A percentile compares a stretch with the other conserved stretches of the same genome.
These are phyloP conservation scores for Saposhnikovia divaricata DNA, from an alignment of 129 eudicot species.

Conservation along the genomic window DNA sequence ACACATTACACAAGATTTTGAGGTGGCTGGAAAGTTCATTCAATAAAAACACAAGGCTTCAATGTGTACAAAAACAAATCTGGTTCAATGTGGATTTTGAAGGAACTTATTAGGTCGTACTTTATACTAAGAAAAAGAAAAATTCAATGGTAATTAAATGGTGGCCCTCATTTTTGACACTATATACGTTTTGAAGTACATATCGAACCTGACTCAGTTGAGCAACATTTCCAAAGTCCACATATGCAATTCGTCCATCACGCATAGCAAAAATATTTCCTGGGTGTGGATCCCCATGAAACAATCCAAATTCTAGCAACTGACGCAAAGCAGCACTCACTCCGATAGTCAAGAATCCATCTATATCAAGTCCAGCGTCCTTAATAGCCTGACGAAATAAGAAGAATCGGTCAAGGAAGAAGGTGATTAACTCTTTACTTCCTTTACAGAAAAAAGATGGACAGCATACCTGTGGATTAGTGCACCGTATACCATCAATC, in stretches of 20 bases:
- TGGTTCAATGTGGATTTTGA: neutral
- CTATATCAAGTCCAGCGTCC: conserved; percentile 72
- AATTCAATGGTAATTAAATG: neutral
- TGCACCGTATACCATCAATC: conserved; percentile 99
- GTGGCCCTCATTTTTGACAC: neutral
- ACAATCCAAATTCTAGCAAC: conserved; percentile 87
- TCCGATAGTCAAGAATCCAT: conserved; percentile 94
- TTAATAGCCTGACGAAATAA: conserved; percentile 64
- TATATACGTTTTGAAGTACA: neutral
- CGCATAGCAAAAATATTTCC: conserved; percentile 99
- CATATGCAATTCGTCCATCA: conserved; percentile 98
- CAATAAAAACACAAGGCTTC: neutral
- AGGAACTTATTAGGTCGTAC: neutral
- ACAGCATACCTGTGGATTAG: conserved; percentile 80
- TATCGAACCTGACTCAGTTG: conserved; percentile 82
- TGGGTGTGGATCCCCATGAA: conserved; percentile 99
- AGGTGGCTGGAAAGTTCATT: neutral
- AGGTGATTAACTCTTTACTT: neutral
- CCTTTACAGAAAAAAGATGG: neutral
- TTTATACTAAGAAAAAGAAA: neutral
- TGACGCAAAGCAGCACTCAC: conserved; percentile 98
- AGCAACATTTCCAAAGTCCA: conserved; percentile 98
- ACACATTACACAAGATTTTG: neutral
- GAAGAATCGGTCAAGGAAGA: conserved; percentile 5
- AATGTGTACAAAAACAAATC: neutral